Base-by-base conservation (phyloP, 2,329 filamentous ascomycete species). In the Oidium heveae region DNA sequence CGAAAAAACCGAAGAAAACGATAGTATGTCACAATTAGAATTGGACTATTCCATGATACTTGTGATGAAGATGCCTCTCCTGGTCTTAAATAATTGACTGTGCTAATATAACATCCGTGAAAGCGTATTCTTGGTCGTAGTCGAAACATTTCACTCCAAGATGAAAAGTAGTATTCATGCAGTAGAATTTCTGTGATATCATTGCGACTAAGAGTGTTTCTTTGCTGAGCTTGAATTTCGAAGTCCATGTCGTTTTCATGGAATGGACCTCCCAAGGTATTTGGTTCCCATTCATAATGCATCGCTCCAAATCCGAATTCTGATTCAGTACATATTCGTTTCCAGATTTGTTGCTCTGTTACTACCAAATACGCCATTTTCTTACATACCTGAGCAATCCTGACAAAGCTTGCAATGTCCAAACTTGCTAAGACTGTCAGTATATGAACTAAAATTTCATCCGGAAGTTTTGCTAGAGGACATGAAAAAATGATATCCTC, bases 21-120 rank as follows among this genome's bases (percentile, higher is more conserved):
- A 70, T 94, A 98, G 69, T 96, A 98, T 0, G 91, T 98, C 52
- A 98, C 87, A 56, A 96, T 93, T 65, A 94, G 87, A 37, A 96
- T 82, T 9, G 88, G 88, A 24, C 76, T 82, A 49, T 72, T 71
- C 86, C 88, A 94, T 1, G 84, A 82, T 18, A 82, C 69, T 55
- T 79, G 80, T 59, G 80, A 82, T 20, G 76, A 74, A 2, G 79
- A 80, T 12, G 80, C 74, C 56, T 83, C 83, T 34, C 91, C 91
- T 0, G 86, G 72, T 24, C 91, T 84, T 52, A 86, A 79, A 68
- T 98, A 98, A 69, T 96, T 96, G 56, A 94, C 87, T 0, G 89
- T 96, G 66, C 80, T 86, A 67, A 98, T 96, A 70, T 98, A 98
- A 68, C 86, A 84, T 28, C 91, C 91, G 63, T 91, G 91, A 72